Conservation (phyloP, 768 basidiomycete genomes). For the Russula ochroleuca region DNA sequence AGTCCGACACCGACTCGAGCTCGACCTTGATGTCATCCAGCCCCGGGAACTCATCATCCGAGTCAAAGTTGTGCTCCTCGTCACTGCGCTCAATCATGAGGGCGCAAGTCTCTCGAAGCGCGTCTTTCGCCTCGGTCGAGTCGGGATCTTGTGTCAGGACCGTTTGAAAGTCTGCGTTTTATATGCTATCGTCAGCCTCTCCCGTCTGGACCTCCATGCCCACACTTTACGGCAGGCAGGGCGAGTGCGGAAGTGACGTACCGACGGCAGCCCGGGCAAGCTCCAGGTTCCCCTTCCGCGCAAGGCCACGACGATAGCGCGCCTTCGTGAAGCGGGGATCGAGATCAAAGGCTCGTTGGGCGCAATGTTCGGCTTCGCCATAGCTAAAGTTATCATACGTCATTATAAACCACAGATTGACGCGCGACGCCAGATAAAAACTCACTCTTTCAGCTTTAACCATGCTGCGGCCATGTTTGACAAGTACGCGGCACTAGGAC, state of each 20-base stretch:
- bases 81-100: conserved; percentile 1
- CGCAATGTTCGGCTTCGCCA: background rate
- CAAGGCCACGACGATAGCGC: conserved; percentile 36
- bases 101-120: conserved; percentile 24
- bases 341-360: conserved; percentile 1
- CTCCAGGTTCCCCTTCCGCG: conserved; percentile 33
- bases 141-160: conserved; percentile 33
- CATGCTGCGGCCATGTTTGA: conserved; percentile 43
- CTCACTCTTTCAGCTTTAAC: conserved; percentile 38
- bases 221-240: background rate
- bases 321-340: conserved; percentile 37
- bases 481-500: conserved; percentile 39
- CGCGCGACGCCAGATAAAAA: background rate
- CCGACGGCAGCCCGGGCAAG: conserved; percentile 30
- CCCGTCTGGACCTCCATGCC: too few species aligned
- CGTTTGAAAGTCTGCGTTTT: conserved; percentile 32
- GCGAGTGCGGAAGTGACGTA: conserved; percentile 7
- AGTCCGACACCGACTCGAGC: conserved; percentile 46
- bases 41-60: conserved; percentile 27
- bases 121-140: conserved; percentile 27
- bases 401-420: background rate
- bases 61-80: conserved; percentile 2
- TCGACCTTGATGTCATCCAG: conserved; percentile 36
- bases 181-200: background rate
- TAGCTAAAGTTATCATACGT: background rate